Evolutionary conservation across 2,329 filamentous ascomycete genomes (phyloP), one percentile per base, ranked within the genome.

Genomic region (Gliomastix tumulicola): DNA sequence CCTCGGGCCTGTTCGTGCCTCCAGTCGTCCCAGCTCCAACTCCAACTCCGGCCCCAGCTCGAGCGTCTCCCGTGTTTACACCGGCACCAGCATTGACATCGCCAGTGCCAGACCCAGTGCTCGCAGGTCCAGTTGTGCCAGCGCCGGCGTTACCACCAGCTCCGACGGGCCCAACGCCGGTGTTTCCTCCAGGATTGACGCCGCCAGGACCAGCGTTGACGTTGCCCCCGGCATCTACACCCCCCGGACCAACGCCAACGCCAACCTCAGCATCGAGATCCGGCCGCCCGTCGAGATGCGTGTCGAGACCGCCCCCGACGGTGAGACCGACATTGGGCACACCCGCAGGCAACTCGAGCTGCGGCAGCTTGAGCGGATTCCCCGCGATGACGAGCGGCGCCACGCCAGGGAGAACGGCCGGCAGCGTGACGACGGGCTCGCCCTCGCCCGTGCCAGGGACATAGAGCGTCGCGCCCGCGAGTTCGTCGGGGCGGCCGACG

Each of bases 401-500:
- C 9, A 12, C 15, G 13, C 33, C 19, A 15, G n/a, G 21, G 11
- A 16, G 13, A n/a, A 2, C 21, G 21, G 21, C n/a, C 17, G 21
- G 23, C 12, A 35, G 33, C 15, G 23, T 23, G 21, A 35, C 19
- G 7, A 16, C n/a, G 16, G n/a, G n/a, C 13, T 32, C 30, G 18
- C 21, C 21, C 8, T 18, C 33, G 13, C 18, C 33, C 15, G 21
- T 21, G 21, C 33, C 21, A 21, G 33, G 33, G 23, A 27, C n/a
- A 6, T 18, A 16, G 9, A 23, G 13, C n/a, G 25, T 28, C 13
- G 25, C 13, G 17, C n/a, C 25, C 11, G n/a, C 25, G 17, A 10
- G 15, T 35, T 21, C 20, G 4, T 18, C 12, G 20, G 25, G 35
- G n/a, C 42, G 28, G 21, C 44, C 45, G 32, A 41, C 13, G 11